phyloP scores from a whole-genome alignment of 352 stramenopile species.

The Phytophthora hibernalis region DNA sequence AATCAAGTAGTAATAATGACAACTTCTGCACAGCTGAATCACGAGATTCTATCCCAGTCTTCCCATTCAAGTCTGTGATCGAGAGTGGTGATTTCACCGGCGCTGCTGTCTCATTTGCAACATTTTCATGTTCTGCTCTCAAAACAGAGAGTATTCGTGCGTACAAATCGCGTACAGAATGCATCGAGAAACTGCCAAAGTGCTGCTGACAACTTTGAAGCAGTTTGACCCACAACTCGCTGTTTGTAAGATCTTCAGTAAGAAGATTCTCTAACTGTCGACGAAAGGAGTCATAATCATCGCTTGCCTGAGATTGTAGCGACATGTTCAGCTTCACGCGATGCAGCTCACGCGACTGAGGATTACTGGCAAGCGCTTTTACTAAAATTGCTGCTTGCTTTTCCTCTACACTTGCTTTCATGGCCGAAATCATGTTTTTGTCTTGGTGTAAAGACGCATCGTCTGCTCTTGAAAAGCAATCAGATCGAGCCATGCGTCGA shows the following conservation, averaged over 20 bases:
- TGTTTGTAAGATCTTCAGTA: constrained; percentile 52
- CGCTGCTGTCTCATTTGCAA: constrained; percentile 10
- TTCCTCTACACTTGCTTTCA: constrained; percentile 49
- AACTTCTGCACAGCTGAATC: constrained; percentile 17
- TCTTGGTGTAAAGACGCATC: constrained; percentile 43
- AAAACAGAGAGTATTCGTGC: constrained; percentile 68
- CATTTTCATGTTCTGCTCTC: constrained; percentile 34
- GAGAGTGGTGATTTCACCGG: background rate
- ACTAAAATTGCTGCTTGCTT: constrained; percentile 74
- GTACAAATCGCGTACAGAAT: constrained; percentile 71
- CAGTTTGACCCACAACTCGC: constrained; percentile 64
- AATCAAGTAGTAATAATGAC: constrained; percentile 41
- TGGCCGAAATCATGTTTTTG: constrained; percentile 28
- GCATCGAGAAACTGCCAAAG: constrained; percentile 78
- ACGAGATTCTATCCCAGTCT: background rate
- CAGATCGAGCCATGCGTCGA: constrained; percentile 71
- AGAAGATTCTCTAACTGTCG: constrained; percentile 63
- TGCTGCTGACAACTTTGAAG: constrained; percentile 59
- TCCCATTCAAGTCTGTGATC: background rate
- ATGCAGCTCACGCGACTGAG: constrained; percentile 50
- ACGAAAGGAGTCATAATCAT: constrained; percentile 39
- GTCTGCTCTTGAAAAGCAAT: constrained; percentile 81
- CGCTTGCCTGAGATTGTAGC: constrained; percentile 21
- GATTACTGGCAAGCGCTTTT: constrained; percentile 62
- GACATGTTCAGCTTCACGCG: constrained; percentile 62